Evolutionary conservation across 805 yeast genomes (phyloP), one percentile per base, ranked within the genome.

Genomic region (Ogataea corticis): DNA sequence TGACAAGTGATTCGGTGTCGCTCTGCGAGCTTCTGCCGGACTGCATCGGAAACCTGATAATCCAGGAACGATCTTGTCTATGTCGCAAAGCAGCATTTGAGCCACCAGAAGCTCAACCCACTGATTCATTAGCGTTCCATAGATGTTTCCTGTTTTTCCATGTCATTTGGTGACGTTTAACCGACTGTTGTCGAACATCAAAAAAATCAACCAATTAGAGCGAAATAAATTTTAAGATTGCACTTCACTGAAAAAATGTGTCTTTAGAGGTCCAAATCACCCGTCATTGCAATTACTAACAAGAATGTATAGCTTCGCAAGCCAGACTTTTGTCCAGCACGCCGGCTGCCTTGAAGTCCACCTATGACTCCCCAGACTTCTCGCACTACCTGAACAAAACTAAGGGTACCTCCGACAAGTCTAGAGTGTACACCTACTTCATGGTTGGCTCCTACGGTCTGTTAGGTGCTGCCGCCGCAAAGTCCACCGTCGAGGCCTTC

Each of bases 401-500:
- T 61, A 76, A 78, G 56, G 79, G 86, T 68, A 74, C 82, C 59
- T 58, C 66, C 48, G 96, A 87, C 64, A 80, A 81, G 64, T 74
- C 83, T 60, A 87, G 96, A 70, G 89, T 85, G 70, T 85, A 85
- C 75, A 80, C 96, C 54, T 94, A 94, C 79, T 92, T 95, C 78
- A 90, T 95, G 91, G 92, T 94, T 58, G 99, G 99, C 58, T 83
- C 97, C 36, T 77, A 89, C 69, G 98, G 97, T 67, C 71, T 90
- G 59, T 73, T 91, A 58, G 76, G 88, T 35, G 95, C 97, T 42
- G 96, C 91, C 45, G 96, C 95, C 65, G 97, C 97, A 66, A 88
- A 91, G 72, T 87, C 96, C 42, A 90, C 97, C 39, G 97, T 91
- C 43, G 95, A 92, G 76, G 79, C 92, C 29, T 94, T 94, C 76